Evolutionary conservation across 2,329 filamentous ascomycete species (phyloP), one percentile per base, ranked within the genome.

Genomic region (Paecilomyces sp.): DNA sequence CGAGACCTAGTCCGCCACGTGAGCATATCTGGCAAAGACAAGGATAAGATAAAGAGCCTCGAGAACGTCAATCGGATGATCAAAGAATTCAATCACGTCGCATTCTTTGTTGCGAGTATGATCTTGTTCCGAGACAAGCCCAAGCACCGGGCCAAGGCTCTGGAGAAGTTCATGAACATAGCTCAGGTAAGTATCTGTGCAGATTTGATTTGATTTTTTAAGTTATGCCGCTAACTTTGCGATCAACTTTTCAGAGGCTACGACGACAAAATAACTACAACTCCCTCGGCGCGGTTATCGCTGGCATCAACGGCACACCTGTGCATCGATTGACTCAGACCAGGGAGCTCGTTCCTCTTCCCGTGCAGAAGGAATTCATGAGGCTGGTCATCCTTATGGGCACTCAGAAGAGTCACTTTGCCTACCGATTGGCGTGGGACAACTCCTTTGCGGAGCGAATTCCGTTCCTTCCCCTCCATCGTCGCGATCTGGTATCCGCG

Each of bases 261-360:
- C 89, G 94, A 47, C 88, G 92, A 70, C 79, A 96, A 62, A 97
- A 97, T 79, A 97, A 99, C 74, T 99, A 97, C 80, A 97, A 97
- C 72, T 90, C 92, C 0, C 81, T 99, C 1, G 93, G 92, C n/a
- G 93, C 94, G 7, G 86, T 99, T 36, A 84, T 99, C 60, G 93
- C 94, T 6, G 94, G 93, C 8, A 89, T 99, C 69, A 96, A 95
- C 71, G 89, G 90, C 61, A 90, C 90, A 1, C 87, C 92, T 0
- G 88, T 99, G 30, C 89, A 94, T 70, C 88, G 94, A 18, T 83
- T 99, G 1, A 79, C 83, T 0, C 89, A 92, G 67, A 97, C 94
- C 0, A 83, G 89, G 61, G 85, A 89, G 13, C 77, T 97, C 15
- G 85, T 97, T 3, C 83, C 89, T 1, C 76, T 83, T 6, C 83